Evolutionary conservation across 345 rosid genomes (phyloP).

Genomic region (Hirschfeldia incana): DNA sequence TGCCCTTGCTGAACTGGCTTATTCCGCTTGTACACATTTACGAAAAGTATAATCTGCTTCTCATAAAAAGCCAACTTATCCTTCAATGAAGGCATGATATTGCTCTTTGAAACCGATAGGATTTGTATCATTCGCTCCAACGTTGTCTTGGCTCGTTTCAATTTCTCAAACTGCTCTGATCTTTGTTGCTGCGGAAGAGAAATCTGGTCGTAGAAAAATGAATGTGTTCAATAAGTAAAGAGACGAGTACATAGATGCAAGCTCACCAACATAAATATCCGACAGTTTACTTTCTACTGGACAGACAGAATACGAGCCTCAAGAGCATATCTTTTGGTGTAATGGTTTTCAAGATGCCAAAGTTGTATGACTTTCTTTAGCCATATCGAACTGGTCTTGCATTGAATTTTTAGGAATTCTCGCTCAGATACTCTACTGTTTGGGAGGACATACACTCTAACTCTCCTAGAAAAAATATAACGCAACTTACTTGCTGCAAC

Average conservation of each 20-base stretch:
- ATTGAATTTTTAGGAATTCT: background rate
- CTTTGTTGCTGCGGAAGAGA: conserved; percentile 67
- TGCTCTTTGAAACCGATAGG: conserved; percentile 58
- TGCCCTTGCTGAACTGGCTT: conserved; percentile 69
- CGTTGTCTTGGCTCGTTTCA: conserved; percentile 56
- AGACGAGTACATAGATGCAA: conserved; percentile 19
- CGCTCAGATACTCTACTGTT: background rate
- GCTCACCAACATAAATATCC: conserved; percentile 20
- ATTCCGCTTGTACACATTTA: conserved; percentile 57
- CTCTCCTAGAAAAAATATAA: background rate
- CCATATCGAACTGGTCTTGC: conserved; percentile 1
- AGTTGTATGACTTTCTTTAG: conserved; percentile 1
- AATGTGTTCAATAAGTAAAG: background rate
- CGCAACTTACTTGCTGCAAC: conserved; percentile 59
- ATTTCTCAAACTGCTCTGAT: conserved; percentile 66
- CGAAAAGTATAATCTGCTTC: conserved; percentile 64
- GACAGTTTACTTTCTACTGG: conserved; percentile 5
- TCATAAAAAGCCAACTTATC: conserved; percentile 73
- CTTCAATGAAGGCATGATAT: conserved; percentile 47
- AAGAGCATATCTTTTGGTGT: background rate
- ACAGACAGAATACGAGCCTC: conserved; percentile 11
- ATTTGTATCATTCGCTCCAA: conserved; percentile 64
- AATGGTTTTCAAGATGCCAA: conserved; percentile 16
- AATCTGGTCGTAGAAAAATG: conserved; percentile 48
- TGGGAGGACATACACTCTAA: background rate